Evolutionary conservation across 441 rosid genomes (phyloP), one percentile per base, ranked within the genome.

Genomic region (Dalechampia spathulata): DNA sequence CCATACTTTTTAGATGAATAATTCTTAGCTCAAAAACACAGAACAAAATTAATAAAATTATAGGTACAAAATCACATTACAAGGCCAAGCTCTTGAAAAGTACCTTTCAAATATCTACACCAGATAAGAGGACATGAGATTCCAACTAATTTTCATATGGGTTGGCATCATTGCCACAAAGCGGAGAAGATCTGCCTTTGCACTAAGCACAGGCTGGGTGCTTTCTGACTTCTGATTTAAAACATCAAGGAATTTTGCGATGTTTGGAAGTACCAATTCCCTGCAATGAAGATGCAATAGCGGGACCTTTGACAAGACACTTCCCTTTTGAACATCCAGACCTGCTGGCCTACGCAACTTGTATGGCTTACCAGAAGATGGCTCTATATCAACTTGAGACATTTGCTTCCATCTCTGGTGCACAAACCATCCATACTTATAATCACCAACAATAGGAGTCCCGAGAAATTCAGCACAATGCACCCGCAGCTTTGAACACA

Each of bases 101-200:
- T n/a, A 23, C 17, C 12, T 7, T 5, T 20, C 17, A 22, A 10
- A 36, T 15, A 40, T 1, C 44, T 43, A 69, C 34, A 69, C 62
- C 65, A 69, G 49, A 59, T 34, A 63, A 14, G 73, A 69, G 23
- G 73, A 69, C 73, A 69, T 69, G 43, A 87, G 69, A 67, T 90
- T 87, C 96, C 98, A 90, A 66, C 98, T 87, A 27, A 87, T 90
- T 78, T 80, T 85, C 95, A 90, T 85, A 72, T 87, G 96, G 52
- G 76, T 64, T 52, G 96, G 96, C 95, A 90, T 85, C 13, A 83
- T 58, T 36, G 76, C 88, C 55, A 87, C 95, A 57, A 85, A 82
- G 28, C 88, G 86, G 53, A 87, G 83, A 55, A 83, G 66, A 72
- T 87, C 83, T 0, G 83, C 81, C 57, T 78, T 79, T 15, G 63